Evolutionary conservation across 805 yeast genomes (phyloP), one percentile per base, ranked within the genome.

Genomic region (Yamadazyma phyllophila): DNA sequence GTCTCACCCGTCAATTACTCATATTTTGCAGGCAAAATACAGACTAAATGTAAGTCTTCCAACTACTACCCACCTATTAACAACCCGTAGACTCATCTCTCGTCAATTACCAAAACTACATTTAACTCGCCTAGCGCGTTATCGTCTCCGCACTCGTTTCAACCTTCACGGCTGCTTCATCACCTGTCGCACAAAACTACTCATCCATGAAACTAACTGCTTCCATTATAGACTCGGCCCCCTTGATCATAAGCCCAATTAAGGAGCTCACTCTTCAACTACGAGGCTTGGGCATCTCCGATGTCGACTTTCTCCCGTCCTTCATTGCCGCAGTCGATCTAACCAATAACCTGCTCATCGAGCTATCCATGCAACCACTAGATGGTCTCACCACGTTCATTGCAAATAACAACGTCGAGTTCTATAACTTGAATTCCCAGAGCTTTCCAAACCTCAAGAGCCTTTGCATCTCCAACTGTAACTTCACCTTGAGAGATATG

Each of bases 311-410:
- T 45, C 57, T 71, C 20, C 65, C 64, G 7, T 62, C 64, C 46
- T 54, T 53, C 36, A 65, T 65, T 59, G 83, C 74, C 48, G 79
- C 74, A 12, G 63, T 92, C 2, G 97, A 92, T 60, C 59, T 92
- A 27, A 80, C 92, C 0, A 83, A 85, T 57, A 92, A 92, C 63
- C 83, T 80, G 29, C 65, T 92, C n/a, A 63, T 73, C 1, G 71
- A 70, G 2, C 52, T 92, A 5, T 72, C 76, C 12, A 71, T 68
- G 56, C 70, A 78, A 31, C 56, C 47, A 15, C 57, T 76, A 34
- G 41, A 44, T 27, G 74, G 72, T 33, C 56, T 78, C 41, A 73
- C 72, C 36, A 77, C 84, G 0, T 54, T 92, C 2, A 67, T 90
- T 7, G 54, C 83, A 16, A 83, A 85, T 0, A 76, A 80, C 48